These are phyloP conservation scores for Zygosaccharomyces kombuchaensis DNA, from an alignment of 805 yeast genomes.

Conservation along the genomic window DNA sequence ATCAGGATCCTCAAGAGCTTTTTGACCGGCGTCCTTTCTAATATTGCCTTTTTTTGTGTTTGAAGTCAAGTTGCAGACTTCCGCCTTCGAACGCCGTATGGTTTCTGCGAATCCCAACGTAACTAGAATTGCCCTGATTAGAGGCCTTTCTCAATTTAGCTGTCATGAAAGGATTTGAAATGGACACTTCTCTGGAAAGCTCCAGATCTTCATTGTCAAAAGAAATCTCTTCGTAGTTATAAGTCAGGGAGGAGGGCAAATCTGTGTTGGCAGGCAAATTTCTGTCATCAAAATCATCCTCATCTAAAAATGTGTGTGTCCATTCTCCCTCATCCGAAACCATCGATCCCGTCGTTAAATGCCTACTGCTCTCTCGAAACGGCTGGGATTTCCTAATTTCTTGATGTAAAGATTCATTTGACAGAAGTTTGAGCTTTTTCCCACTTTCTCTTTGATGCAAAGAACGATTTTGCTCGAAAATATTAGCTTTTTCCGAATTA, in stretches of 20 bases:
- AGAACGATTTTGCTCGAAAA: too few relatives aligned
- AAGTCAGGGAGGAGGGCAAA: conserved; percentile 15
- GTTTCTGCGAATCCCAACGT: neutral
- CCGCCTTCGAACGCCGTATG: too few relatives aligned
- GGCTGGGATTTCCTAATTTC: neutral
- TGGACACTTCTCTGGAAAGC: conserved; percentile 15
- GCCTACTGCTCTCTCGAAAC: neutral
- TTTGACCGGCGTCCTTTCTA: neutral
- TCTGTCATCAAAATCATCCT: neutral
- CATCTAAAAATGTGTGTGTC: conserved; percentile 11
- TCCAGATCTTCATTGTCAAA: conserved; percentile 20
- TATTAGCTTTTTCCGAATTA: too few relatives aligned
- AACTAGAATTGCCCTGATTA: neutral
- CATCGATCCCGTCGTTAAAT: conserved; percentile 14
- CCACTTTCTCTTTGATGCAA: too few relatives aligned
- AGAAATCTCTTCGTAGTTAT: conserved; percentile 7
- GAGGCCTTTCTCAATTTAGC: conserved; percentile 11
- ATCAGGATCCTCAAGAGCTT: neutral
- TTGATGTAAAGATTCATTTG: too few relatives aligned
- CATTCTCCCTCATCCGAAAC: conserved; percentile 17
- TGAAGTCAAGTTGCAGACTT: too few relatives aligned
- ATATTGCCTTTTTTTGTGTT: too few relatives aligned
- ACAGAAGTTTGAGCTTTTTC: too few relatives aligned
- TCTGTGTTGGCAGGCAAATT: neutral
- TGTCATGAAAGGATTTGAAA: conserved; percentile 25